These are phyloP conservation scores for Xerocomus nothofagi DNA, from an alignment of 1,284 basidiomycete genomes.

Conservation along the genomic window DNA sequence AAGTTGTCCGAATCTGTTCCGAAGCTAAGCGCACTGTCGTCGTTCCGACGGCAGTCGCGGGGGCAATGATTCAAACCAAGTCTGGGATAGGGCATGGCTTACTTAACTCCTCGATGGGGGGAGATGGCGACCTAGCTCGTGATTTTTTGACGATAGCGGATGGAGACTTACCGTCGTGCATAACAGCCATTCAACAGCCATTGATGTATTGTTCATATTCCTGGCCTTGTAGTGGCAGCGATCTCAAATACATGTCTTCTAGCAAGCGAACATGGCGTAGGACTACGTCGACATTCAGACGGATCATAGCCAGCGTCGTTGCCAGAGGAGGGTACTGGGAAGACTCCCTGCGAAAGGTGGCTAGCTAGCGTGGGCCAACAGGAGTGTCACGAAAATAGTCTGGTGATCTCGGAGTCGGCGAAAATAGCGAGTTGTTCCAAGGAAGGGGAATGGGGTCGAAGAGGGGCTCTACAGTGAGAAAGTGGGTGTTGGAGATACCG, in stretches of 20 bases:
- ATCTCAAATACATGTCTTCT: not conserved
- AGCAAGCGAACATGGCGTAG: not conserved
- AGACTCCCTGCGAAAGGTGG: not conserved
- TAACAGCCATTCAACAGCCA: too few relatives aligned
- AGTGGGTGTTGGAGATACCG: not conserved
- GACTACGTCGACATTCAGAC: not conserved
- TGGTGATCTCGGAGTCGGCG: slow-evolving; percentile 16
- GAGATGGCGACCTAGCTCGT: slow-evolving; percentile 13
- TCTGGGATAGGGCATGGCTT: too few relatives aligned
- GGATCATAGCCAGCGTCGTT: not conserved
- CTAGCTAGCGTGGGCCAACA: slow-evolving; percentile 14
- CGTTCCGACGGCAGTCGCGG: slow-evolving; percentile 21
- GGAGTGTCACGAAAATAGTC: slow-evolving; percentile 8
- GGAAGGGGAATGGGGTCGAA: slow-evolving; percentile 9
- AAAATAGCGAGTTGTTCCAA: slow-evolving; percentile 17
- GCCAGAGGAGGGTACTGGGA: not conserved
- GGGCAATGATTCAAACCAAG: not conserved
- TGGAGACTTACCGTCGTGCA: too few relatives aligned
- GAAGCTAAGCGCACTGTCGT: not conserved
- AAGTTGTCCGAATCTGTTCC: not conserved
- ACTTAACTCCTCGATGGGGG: too few relatives aligned
- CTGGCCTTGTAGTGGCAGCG: not conserved
- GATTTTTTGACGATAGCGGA: slow-evolving; percentile 22
- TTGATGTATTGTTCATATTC: not conserved
- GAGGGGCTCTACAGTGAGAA: slow-evolving; percentile 23